Evolutionary conservation across 306 rosid species (phyloP).

Genomic region (Coriaria nepalensis): DNA sequence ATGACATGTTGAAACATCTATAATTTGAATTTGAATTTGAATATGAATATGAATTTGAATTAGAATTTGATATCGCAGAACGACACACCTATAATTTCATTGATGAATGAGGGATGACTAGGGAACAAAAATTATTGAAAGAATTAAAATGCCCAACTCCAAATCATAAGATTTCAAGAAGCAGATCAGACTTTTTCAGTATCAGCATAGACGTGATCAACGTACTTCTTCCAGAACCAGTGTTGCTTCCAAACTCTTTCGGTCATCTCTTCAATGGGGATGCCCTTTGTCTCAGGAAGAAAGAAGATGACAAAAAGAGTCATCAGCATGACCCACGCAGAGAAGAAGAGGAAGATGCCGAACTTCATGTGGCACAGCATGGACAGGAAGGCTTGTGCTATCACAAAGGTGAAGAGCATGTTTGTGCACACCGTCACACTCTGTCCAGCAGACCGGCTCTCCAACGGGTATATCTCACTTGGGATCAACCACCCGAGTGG

Average conservation of each 20-base stretch:
- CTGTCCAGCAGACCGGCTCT: slow-evolving; percentile 52
- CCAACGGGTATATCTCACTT: slow-evolving; percentile 46
- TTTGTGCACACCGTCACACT: slow-evolving; percentile 40
- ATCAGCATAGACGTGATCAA: background rate
- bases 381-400: slow-evolving; percentile 48
- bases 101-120: too few relatives aligned
- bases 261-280: slow-evolving; percentile 50
- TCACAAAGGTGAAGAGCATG: slow-evolving; percentile 52
- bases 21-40: too few relatives aligned
- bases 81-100: too few relatives aligned
- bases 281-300: slow-evolving; percentile 39
- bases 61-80: too few relatives aligned
- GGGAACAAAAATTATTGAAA: too few relatives aligned
- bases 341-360: slow-evolving; percentile 49
- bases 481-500: slow-evolving; percentile 70
- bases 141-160: too few relatives aligned
- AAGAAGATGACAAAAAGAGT: slow-evolving; percentile 19
- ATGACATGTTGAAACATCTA: too few relatives aligned
- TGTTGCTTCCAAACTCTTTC: slow-evolving; percentile 40
- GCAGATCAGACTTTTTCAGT: background rate
- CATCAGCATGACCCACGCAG: slow-evolving; percentile 35
- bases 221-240: slow-evolving; percentile 45
- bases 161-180: too few relatives aligned
- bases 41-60: too few relatives aligned
- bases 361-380: slow-evolving; percentile 40